phyloP scores from a whole-genome alignment of 495 filamentous ascomycete genomes.

The Aspergillus taichungensis region DNA sequence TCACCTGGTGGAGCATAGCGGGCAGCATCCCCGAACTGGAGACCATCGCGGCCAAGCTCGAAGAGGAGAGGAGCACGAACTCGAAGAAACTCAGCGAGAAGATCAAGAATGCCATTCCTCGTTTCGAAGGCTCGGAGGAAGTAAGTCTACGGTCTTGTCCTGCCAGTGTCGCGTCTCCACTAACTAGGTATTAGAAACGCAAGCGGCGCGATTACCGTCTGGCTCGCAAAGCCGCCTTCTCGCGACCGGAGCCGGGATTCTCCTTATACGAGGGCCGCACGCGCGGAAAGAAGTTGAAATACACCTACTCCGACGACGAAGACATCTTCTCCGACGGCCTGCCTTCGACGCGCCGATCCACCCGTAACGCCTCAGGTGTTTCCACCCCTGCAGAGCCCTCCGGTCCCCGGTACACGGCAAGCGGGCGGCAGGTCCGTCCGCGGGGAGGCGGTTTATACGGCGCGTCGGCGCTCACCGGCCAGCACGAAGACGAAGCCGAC shows the following conservation, averaged over 20 bases:
- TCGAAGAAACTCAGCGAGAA: constrained; percentile 66
- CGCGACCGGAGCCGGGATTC: constrained; percentile 79
- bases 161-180: constrained; percentile 2
- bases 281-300: constrained; percentile 88
- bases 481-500: constrained; percentile 27
- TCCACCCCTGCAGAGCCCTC: constrained; percentile 59
- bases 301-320: constrained; percentile 90
- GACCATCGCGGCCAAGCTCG: constrained; percentile 61
- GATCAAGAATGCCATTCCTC: constrained; percentile 73
- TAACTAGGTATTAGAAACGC: constrained; percentile 59
- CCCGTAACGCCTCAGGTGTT: constrained; percentile 57
- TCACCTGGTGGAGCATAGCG: constrained; percentile 88
- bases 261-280: constrained; percentile 95
- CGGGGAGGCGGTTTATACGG: constrained; percentile 73
- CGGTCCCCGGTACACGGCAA: constrained; percentile 80
- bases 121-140: constrained; percentile 93
- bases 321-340: constrained; percentile 66
- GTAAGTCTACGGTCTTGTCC: constrained; percentile 33
- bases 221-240: constrained; percentile 77
- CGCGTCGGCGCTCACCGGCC: constrained; percentile 54
- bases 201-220: constrained; percentile 86
- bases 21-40: constrained; percentile 83
- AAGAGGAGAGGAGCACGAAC: constrained; percentile 68
- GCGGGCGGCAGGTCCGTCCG: constrained; percentile 75
- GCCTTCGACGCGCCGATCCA: constrained; percentile 56